These are phyloP conservation scores for Sphagnum tenellum DNA, from an alignment of 225 moss, liverwort and hornwort species.

Conservation along the genomic window DNA sequence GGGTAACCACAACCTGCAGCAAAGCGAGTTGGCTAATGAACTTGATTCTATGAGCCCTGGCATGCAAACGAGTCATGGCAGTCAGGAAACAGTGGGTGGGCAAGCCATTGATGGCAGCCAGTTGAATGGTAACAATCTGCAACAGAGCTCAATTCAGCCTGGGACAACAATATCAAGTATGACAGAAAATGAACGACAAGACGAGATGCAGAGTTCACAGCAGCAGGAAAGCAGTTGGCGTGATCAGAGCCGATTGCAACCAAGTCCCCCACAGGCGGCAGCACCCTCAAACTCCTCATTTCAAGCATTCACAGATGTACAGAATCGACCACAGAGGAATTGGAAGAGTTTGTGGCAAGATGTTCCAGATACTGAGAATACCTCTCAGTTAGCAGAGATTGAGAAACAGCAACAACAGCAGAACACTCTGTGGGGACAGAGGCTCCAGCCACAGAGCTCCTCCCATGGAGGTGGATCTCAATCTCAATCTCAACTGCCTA, in stretches of 20 bases:
- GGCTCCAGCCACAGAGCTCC: slow-evolving; percentile 18
- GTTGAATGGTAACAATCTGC: slow-evolving; percentile 49
- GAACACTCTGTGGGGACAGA: slow-evolving; percentile 51
- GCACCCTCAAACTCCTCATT: slow-evolving; percentile 40
- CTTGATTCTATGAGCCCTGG: slow-evolving; percentile 56
- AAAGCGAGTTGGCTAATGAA: slow-evolving; percentile 60
- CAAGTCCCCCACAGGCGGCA: slow-evolving; percentile 44
- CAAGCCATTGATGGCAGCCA: slow-evolving; percentile 29
- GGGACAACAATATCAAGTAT: slow-evolving; percentile 7
- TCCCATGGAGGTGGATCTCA: slow-evolving; percentile 37
- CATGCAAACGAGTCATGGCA: slow-evolving; percentile 46
- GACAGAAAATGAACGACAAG: no score
- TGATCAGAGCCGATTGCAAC: slow-evolving; percentile 65
- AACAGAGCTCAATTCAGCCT: slow-evolving; percentile 37
- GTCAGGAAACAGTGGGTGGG: slow-evolving; percentile 50
- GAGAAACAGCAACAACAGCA: slow-evolving; percentile 62
- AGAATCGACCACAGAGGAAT: slow-evolving; percentile 44
- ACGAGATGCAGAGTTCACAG: slow-evolving; percentile 46
- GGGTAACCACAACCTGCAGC: slow-evolving; percentile 62
- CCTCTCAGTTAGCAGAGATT: slow-evolving; percentile 52
- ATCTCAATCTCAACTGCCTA: slow-evolving; percentile 24
- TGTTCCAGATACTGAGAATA: slow-evolving; percentile 37
- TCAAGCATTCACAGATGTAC: slow-evolving; percentile 54
- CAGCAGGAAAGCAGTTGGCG: slow-evolving; percentile 72
- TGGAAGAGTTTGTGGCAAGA: slow-evolving; percentile 92